Conservation (phyloP, 306 rosid species). For the Pyrus betulifolia region DNA sequence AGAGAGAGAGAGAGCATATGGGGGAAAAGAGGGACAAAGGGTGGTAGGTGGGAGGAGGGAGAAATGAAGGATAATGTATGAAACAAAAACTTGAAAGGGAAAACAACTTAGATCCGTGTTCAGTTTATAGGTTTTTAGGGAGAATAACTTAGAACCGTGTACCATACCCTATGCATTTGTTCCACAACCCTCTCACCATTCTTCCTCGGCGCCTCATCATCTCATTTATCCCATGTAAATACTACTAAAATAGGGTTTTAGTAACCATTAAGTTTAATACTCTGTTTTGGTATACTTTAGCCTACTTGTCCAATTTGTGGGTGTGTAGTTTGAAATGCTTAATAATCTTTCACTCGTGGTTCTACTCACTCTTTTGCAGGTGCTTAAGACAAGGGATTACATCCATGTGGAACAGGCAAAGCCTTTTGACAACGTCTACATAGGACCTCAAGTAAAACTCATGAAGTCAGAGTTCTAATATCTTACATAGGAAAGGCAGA, state of each 20-base stretch:
- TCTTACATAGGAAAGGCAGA: constrained; percentile 48
- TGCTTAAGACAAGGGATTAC: constrained; percentile 95
- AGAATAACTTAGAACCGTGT: too few relatives aligned
- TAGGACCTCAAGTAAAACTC: constrained; percentile 75
- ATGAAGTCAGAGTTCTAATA: constrained; percentile 82
- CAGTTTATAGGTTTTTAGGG: too few relatives aligned
- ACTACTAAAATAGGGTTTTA: neutral
- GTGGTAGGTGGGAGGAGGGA: neutral
- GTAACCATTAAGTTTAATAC: neutral
- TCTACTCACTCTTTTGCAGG: constrained; percentile 43
- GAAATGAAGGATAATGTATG: neutral
- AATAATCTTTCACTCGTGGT: neutral
- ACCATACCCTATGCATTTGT: neutral
- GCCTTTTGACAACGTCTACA: constrained; percentile 57
- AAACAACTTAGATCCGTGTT: too few relatives aligned
- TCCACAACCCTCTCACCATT: neutral
- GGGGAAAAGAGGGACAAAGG: neutral
- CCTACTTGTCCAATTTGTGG: neutral
- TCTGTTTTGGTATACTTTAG: neutral
- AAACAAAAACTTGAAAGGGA: neutral
- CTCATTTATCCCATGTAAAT: neutral
- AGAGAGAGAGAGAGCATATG: neutral
- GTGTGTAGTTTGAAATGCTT: neutral
- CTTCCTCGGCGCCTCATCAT: neutral
- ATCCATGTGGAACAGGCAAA: constrained; percentile 74